These are phyloP conservation scores for Leccinum rimulosum DNA, from an alignment of 768 basidiomycete genomes.

Conservation along the genomic window DNA sequence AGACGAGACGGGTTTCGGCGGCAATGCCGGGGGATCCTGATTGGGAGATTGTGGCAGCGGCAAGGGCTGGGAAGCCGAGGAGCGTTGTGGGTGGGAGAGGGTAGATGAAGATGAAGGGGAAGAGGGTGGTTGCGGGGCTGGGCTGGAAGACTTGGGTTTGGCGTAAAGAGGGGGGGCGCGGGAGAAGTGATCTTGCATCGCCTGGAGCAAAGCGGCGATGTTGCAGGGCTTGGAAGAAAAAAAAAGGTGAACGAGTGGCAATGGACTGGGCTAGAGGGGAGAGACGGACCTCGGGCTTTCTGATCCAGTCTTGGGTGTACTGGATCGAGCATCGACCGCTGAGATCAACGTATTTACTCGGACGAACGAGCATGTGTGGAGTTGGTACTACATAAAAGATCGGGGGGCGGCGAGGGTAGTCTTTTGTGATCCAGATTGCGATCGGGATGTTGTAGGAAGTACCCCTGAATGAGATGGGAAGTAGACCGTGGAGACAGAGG, in stretches of 20 bases:
- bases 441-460: conserved; percentile 92
- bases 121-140: conserved; percentile 23
- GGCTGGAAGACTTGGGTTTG: conserved; percentile 51
- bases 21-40: conserved; percentile 37
- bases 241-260: not conserved
- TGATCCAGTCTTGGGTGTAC: conserved; percentile 75
- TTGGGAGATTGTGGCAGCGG: conserved; percentile 17
- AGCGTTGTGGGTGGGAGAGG: conserved; percentile 19
- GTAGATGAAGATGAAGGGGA: conserved; percentile 11
- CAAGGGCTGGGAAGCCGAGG: conserved; percentile 17
- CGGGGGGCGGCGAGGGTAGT: conserved; percentile 82
- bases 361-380: conserved; percentile 81
- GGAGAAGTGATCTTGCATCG: conserved; percentile 82
- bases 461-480: conserved; percentile 79
- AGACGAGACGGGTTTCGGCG: conserved; percentile 35
- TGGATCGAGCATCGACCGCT: conserved; percentile 70
- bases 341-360: conserved; percentile 73
- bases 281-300: conserved; percentile 60
- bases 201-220: conserved; percentile 69
- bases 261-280: conserved; percentile 8
- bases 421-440: conserved; percentile 80
- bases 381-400: conserved; percentile 92
- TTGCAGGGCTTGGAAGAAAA: conserved; percentile 60
- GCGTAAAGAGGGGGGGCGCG: conserved; percentile 87
- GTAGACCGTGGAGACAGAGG: conserved; percentile 85